These are phyloP conservation scores for Tothia fuscella DNA, from an alignment of 2,329 filamentous ascomycete genomes.

Conservation along the genomic window DNA sequence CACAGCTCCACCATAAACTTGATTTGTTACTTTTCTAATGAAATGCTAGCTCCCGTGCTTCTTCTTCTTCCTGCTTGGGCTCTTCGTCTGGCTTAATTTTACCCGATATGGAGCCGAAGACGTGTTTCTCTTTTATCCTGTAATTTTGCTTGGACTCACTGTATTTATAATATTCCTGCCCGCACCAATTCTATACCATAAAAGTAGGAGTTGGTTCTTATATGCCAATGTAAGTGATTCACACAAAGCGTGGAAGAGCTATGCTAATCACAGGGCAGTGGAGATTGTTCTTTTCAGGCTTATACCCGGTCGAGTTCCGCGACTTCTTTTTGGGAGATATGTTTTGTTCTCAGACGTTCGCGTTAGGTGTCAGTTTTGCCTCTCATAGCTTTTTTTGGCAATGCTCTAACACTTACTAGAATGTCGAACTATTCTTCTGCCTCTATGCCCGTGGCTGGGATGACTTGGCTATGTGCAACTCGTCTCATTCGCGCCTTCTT, in stretches of 20 bases:
- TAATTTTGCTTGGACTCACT: slow-evolving; percentile 62
- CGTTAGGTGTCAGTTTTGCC: slow-evolving; percentile 73
- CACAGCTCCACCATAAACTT: slow-evolving; percentile 33
- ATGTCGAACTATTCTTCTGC: slow-evolving; percentile 89
- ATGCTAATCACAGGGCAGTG: slow-evolving; percentile 43
- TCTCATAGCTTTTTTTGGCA: slow-evolving; percentile 27
- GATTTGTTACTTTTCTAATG: not conserved
- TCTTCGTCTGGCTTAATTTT: slow-evolving; percentile 88
- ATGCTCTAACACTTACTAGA: slow-evolving; percentile 51
- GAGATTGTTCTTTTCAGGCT: slow-evolving; percentile 69
- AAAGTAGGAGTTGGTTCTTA: slow-evolving; percentile 72
- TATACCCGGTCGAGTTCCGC: slow-evolving; percentile 90
- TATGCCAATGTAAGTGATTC: slow-evolving; percentile 64
- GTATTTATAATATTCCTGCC: slow-evolving; percentile 63
- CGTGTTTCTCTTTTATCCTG: slow-evolving; percentile 77
- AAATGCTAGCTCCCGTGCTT: slow-evolving; percentile 59
- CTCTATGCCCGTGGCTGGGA: slow-evolving; percentile 65
- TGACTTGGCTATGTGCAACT: slow-evolving; percentile 68
- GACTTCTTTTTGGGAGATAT: slow-evolving; percentile 98
- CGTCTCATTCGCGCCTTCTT: slow-evolving; percentile 65
- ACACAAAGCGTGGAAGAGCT: not conserved
- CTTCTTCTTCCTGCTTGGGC: slow-evolving; percentile 61
- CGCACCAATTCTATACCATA: slow-evolving; percentile 58
- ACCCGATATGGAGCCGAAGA: slow-evolving; percentile 49
- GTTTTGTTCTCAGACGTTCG: slow-evolving; percentile 90